phyloP scores from a whole-genome alignment of 106 monocot species.

The Dioscorea alata region DNA sequence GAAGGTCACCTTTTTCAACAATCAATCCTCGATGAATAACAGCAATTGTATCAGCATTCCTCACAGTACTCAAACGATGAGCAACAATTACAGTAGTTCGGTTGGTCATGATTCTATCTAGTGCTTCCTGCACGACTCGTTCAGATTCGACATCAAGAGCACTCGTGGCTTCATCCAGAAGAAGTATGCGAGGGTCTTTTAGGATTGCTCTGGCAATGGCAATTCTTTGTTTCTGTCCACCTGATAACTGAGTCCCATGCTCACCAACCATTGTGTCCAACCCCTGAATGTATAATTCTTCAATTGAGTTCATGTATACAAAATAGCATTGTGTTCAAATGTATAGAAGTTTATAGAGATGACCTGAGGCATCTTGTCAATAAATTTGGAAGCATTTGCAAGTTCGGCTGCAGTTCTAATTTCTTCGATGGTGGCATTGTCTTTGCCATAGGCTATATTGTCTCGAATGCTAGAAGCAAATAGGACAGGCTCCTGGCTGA shows the following conservation, averaged over 20 bases:
- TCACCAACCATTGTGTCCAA: constrained; percentile 56
- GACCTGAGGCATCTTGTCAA: constrained; percentile 55
- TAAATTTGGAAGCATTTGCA: constrained; percentile 48
- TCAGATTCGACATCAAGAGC: constrained; percentile 69
- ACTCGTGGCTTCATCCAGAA: constrained; percentile 56
- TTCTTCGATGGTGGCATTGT: constrained; percentile 35
- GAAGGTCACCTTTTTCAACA: constrained; percentile 47
- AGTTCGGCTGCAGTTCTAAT: constrained; percentile 30
- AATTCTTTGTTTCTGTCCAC: constrained; percentile 58
- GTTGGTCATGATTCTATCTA: constrained; percentile 51
- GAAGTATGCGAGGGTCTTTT: constrained; percentile 47
- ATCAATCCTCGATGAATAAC: constrained; percentile 52
- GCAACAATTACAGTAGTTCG: constrained; percentile 63
- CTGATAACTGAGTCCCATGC: constrained; percentile 56
- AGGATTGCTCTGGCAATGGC: constrained; percentile 54
- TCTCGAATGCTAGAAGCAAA: constrained; percentile 43
- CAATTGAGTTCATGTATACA: background rate
- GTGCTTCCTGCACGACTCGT: constrained; percentile 57
- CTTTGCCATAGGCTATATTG: constrained; percentile 48
- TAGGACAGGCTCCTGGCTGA: constrained; percentile 44
- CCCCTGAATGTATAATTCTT: constrained; percentile 25
- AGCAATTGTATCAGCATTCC: constrained; percentile 51
- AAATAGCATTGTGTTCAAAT: background rate
- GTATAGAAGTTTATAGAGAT: background rate
- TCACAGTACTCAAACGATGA: constrained; percentile 56